phyloP scores from a whole-genome alignment of 768 basidiomycete genomes.

The Nevesoporus exiguus region DNA sequence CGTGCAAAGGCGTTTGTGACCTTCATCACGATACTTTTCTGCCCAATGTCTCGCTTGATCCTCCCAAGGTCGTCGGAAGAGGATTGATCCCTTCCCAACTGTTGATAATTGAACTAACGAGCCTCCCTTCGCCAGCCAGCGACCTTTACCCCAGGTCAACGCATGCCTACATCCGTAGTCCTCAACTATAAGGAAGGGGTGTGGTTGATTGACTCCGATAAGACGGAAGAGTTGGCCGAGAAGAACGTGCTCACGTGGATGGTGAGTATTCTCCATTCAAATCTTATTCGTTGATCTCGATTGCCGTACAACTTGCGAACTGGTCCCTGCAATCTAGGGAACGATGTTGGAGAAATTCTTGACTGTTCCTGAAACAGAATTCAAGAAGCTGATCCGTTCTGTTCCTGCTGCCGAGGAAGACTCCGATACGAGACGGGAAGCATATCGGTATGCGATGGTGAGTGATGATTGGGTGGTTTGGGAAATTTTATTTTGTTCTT shows the following conservation, averaged over 20 bases:
- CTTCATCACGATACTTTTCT: not conserved
- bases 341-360: constrained; percentile 86
- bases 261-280: constrained; percentile 38
- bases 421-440: constrained; percentile 50
- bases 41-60: not conserved
- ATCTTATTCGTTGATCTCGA: not conserved
- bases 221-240: constrained; percentile 38
- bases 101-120: not conserved
- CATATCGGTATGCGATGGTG: constrained; percentile 86
- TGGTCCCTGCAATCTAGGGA: constrained; percentile 49
- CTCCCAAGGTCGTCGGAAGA: not conserved
- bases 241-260: constrained; percentile 78
- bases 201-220: constrained; percentile 63
- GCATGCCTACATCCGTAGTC: constrained; percentile 68
- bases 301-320: not conserved
- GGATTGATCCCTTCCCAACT: not conserved
- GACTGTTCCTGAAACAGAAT: constrained; percentile 62
- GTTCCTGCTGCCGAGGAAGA: constrained; percentile 25
- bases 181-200: constrained; percentile 64
- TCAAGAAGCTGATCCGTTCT: constrained; percentile 51
- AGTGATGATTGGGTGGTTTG: constrained; percentile 7
- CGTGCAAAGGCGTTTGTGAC: not conserved
- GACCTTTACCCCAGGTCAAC: constrained; percentile 74
- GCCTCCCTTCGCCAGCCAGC: constrained; percentile 39
- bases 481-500: not conserved